phyloP scores from a whole-genome alignment of 2,329 filamentous ascomycete species.

The Raffaelea ambrosiae region DNA sequence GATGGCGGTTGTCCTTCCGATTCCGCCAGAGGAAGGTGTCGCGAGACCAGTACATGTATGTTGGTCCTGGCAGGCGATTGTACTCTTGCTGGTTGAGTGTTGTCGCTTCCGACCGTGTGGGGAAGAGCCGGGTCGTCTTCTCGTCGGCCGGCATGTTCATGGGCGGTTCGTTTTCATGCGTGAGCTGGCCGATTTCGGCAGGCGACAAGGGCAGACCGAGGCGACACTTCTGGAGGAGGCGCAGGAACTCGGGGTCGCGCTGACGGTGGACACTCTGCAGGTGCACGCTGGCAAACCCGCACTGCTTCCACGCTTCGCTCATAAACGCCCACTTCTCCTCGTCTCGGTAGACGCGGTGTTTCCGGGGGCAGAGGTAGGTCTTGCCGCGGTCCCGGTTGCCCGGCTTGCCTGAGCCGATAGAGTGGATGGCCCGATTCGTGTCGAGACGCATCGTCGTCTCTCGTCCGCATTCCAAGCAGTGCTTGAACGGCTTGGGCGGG shows the following conservation, averaged over 20 bases:
- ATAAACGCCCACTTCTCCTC: conserved; percentile 54
- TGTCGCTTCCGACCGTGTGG: conserved; percentile 28
- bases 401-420: neutral
- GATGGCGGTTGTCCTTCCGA: conserved; percentile 15
- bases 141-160: conserved; percentile 15
- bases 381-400: conserved; percentile 9
- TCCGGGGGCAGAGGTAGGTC: conserved; percentile 20
- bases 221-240: conserved; percentile 46
- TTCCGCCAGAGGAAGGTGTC: conserved; percentile 32
- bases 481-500: conserved; percentile 46
- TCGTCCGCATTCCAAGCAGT: conserved; percentile 41
- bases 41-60: conserved; percentile 19
- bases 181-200: conserved; percentile 32
- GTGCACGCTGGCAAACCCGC: conserved; percentile 43
- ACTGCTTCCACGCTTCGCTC: conserved; percentile 44
- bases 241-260: conserved; percentile 42
- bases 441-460: conserved; percentile 15
- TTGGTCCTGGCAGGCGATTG: conserved; percentile 16
- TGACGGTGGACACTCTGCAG: conserved; percentile 50
- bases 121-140: conserved; percentile 36
- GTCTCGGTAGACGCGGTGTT: conserved; percentile 30
- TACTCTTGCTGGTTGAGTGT: conserved; percentile 25
- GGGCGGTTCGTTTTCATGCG: conserved; percentile 21
- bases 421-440: neutral
- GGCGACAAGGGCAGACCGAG: conserved; percentile 30